Base-by-base conservation (phyloP, 306 rosid genomes). In the Arachis hypogaea region DNA sequence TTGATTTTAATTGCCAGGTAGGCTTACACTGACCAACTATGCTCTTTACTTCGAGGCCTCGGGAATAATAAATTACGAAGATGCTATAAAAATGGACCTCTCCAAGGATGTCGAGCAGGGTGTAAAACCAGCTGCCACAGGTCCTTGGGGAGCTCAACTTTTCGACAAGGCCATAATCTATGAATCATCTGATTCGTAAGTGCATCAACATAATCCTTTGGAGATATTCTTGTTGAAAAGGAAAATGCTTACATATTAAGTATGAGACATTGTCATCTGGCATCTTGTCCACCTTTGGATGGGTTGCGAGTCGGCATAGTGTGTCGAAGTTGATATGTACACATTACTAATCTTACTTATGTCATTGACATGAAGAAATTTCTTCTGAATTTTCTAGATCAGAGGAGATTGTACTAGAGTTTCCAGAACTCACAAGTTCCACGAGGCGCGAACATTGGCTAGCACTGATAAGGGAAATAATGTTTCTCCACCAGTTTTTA, bases 361-460 rank as follows among this genome's bases (percentile, higher is more conserved):
- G 52, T 28, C 18, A 11, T 10, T 59, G 40, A 11, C 45, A 40
- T 60, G 60, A 75, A 14, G 5, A 6, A 18, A 7, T 18, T 55
- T 70, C 46, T 44, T 69, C 57, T 64, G 66, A 69, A 73, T 45
- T 64, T 64, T 84, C 59, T 62, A 84, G 87, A 77, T 81, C 85
- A 59, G 87, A 84, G 72, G 60, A 56, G 10, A 14, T 84, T 12
- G 71, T 77, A 59, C 66, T 84, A 71, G 99, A 92, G 92, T 92
- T 95, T 81, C 99, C 98, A 4, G 99, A 95, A 85, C 73, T 92
- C 29, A 86, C 98, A 40, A 88, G 98, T 76, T 95, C 96, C 63
- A 89, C 98, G 41, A 95, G 98, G 79, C 96, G 99, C 3, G 97
- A 90, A 63, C 98, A 90, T 64, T 95, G 99, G 99, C 95, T 92